Percentiles rank a stretch among this genome's conserved stretches.
Conservation (phyloP, 192 early-diverging fungal species). For the Coemansia sp. region DNA sequence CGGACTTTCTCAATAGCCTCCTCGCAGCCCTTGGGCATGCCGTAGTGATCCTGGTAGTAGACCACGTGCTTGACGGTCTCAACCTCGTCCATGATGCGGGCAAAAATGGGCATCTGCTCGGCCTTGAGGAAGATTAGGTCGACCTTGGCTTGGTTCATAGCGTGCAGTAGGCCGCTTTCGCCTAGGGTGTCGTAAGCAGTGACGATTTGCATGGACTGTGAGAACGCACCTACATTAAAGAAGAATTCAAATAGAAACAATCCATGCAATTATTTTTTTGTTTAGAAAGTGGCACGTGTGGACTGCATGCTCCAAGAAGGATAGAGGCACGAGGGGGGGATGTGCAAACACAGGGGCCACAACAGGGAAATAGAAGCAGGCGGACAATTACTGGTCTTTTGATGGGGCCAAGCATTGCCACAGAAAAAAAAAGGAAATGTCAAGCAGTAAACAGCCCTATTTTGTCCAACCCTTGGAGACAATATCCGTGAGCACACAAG, state of each 20-base stretch:
- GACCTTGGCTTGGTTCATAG: constrained; percentile 86
- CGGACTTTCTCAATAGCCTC: constrained; percentile 62
- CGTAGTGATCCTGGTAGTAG: constrained; percentile 55
- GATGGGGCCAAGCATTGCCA: neutral
- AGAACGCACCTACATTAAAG: constrained; percentile 28
- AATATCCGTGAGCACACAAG: neutral
- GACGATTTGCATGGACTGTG: constrained; percentile 73
- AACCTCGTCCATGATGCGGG: constrained; percentile 27
- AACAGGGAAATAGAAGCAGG: neutral
- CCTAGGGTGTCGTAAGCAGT: constrained; percentile 88
- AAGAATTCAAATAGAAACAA: neutral
- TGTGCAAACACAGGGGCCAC: neutral
- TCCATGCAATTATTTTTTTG: neutral
- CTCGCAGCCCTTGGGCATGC: constrained; percentile 55
- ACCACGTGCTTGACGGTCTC: constrained; percentile 63
- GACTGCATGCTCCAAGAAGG: neutral
- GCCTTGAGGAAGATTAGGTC: constrained; percentile 65
- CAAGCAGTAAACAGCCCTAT: neutral
- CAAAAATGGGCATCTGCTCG: constrained; percentile 55
- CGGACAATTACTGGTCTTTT: neutral
- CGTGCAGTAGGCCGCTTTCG: constrained; percentile 79
- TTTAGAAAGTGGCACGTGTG: neutral
- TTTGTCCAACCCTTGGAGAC: neutral
- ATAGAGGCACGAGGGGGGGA: neutral
- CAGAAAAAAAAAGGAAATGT: neutral